phyloP scores from a whole-genome alignment of 768 basidiomycete species.

The Trametes sanguinea region DNA sequence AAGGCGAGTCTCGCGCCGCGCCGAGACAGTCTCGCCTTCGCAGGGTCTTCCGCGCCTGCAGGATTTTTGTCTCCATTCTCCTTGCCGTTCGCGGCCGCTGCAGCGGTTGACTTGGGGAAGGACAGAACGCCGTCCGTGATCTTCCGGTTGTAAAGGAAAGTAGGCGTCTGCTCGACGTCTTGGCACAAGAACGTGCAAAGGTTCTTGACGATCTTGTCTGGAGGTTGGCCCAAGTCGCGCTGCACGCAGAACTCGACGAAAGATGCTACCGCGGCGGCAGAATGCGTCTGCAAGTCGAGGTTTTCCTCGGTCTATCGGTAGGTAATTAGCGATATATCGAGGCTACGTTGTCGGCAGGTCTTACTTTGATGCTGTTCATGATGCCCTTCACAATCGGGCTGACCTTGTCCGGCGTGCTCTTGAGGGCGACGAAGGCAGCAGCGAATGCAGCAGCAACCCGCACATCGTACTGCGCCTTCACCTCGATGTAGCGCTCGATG shows the following conservation, averaged over 20 bases:
- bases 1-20: constrained; percentile 88
- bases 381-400: constrained; percentile 96
- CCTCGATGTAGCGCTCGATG: constrained; percentile 78
- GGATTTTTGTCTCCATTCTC: constrained; percentile 47
- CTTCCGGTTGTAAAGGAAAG: constrained; percentile 72
- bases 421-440: constrained; percentile 86
- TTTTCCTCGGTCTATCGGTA: constrained; percentile 79
- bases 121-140: constrained; percentile 75
- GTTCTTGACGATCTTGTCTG: constrained; percentile 96
- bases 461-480: constrained; percentile 83
- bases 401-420: constrained; percentile 86
- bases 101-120: constrained; percentile 50
- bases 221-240: constrained; percentile 76
- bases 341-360: constrained; percentile 16
- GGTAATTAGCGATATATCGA: not conserved
- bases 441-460: constrained; percentile 90
- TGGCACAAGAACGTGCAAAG: constrained; percentile 96
- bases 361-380: constrained; percentile 96
- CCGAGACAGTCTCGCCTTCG: constrained; percentile 70
- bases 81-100: constrained; percentile 33
- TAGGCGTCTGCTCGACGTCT: constrained; percentile 85
- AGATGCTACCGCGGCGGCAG: constrained; percentile 81
- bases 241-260: constrained; percentile 85
- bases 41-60: constrained; percentile 54
- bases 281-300: constrained; percentile 81